These are phyloP conservation scores for Takakia lepidozioides DNA, from an alignment of 225 moss, liverwort and hornwort genomes.

Conservation along the genomic window DNA sequence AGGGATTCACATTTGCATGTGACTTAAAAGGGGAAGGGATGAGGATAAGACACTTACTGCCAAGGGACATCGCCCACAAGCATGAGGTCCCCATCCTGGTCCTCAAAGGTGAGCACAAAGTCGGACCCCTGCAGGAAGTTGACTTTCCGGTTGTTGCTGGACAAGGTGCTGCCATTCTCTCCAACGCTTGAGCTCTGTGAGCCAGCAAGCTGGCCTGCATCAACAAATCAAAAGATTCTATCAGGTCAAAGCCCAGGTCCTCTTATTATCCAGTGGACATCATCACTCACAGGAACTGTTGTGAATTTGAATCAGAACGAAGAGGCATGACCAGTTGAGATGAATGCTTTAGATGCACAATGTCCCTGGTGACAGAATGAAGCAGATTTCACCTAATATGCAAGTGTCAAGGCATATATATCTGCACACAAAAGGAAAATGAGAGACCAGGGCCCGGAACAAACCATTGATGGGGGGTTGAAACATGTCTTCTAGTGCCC, in stretches of 20 bases:
- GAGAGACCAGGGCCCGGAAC: not conserved
- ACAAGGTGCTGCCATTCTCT: constrained; percentile 26
- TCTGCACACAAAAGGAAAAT: not conserved
- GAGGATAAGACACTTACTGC: constrained; percentile 47
- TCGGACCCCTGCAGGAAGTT: constrained; percentile 80
- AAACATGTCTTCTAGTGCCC: constrained; percentile 78
- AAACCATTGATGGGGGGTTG: constrained; percentile 63
- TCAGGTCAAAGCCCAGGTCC: too few relatives aligned
- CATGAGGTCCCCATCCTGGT: constrained; percentile 86
- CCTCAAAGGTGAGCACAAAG: constrained; percentile 85
- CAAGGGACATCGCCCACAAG: constrained; percentile 97
- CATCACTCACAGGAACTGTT: too few relatives aligned
- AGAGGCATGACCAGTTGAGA: too few relatives aligned
- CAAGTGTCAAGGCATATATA: not conserved
- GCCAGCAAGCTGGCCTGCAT: constrained; percentile 48
- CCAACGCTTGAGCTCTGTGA: constrained; percentile 28
- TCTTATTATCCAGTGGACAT: too few relatives aligned
- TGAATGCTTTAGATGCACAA: too few relatives aligned
- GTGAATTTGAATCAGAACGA: too few relatives aligned
- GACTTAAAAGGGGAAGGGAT: not conserved
- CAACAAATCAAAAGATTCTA: too few relatives aligned
- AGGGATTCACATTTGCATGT: too few relatives aligned
- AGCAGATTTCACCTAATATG: not conserved
- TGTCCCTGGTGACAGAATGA: too few relatives aligned
- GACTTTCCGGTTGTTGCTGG: constrained; percentile 39